Evolutionary conservation across 1,284 basidiomycete species (phyloP), one percentile per base, ranked within the genome.

Genomic region (Fomitopsis betulina): DNA sequence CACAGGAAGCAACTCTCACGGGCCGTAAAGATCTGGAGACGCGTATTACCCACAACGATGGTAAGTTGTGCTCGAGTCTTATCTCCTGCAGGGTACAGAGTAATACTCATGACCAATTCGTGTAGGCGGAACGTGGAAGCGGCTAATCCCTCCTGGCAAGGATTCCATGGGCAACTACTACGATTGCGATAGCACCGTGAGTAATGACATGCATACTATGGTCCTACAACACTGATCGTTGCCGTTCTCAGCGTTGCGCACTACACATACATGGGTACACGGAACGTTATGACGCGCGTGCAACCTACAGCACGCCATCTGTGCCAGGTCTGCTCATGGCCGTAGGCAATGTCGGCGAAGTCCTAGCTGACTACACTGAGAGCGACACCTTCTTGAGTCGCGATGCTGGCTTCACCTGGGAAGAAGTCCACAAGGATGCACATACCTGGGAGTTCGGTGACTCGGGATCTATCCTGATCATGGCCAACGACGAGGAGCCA

Each of bases 401-500:
- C 2, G 94, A 99, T 68, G 97, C 89, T 5, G 97, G 96, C 7
- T 98, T 98, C 75, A 94, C 93, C 0, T 99, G 96, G 96, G 87
- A 97, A 70, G 96, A 99, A 75, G 91, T 99, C 2, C 94, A 95
- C 77, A 99, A 99, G 72, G 96, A 97, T 66, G 96, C 97, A 0
- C 92, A 98, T 70, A 81, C 97, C 55, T 99, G 95, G 94, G 95
- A 97, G 70, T 98, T 95, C 68, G 96, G 96, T 38, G 97, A 99
- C 75, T 96, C 94, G 1, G 96, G 97, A 8, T 94, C 94, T 0
- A 82, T 99, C 60, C 80, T 99, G 38, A 78, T 99, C 62, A 89
- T 99, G 74, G 94, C 87, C 56, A 97, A 98, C 72, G 97, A 99
- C 72, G 95, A 98, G 71, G 89, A 90, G 59, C 84, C 94, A 0